A percentile compares a stretch with the other conserved stretches of the same genome.
Evolutionary conservation across 177 flowering plant genomes (phyloP).

Genomic region (Tripterygium wilfordii): DNA sequence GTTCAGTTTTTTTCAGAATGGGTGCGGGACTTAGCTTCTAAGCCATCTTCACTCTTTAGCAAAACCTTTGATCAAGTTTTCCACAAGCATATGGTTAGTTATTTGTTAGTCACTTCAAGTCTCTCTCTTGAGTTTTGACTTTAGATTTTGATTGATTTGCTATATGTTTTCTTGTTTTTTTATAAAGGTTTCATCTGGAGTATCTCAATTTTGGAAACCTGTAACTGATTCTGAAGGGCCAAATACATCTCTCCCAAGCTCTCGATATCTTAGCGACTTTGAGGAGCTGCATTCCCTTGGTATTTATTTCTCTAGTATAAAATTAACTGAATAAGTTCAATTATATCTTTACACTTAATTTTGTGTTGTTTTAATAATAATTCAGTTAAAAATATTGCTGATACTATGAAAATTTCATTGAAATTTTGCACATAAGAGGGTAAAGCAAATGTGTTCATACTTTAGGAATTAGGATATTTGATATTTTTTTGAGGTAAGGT

Average conservation of each 20-base stretch:
- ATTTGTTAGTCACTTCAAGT: not conserved
- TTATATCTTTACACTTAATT: not conserved
- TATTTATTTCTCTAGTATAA: conserved; percentile 13
- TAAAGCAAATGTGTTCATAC: too few relatives aligned
- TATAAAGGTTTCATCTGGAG: conserved; percentile 52
- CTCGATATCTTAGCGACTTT: conserved; percentile 90
- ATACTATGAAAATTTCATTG: too few relatives aligned
- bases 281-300: conserved; percentile 91
- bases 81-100: conserved; percentile 50
- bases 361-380: too few relatives aligned
- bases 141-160: not conserved
- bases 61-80: conserved; percentile 66
- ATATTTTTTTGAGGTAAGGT: too few relatives aligned
- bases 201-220: conserved; percentile 75
- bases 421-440: too few relatives aligned
- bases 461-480: too few relatives aligned
- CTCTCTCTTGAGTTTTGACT: conserved; percentile 2
- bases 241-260: conserved; percentile 44
- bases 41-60: conserved; percentile 50
- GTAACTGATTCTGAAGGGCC: conserved; percentile 44
- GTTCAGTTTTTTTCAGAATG: conserved; percentile 69
- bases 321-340: conserved; percentile 1
- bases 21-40: conserved; percentile 54
- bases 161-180: conserved; percentile 2
- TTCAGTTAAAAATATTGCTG: too few relatives aligned